Evolutionary conservation across 345 rosid genomes (phyloP), one percentile per base, ranked within the genome.

Genomic region (Ailanthus altissimus): DNA sequence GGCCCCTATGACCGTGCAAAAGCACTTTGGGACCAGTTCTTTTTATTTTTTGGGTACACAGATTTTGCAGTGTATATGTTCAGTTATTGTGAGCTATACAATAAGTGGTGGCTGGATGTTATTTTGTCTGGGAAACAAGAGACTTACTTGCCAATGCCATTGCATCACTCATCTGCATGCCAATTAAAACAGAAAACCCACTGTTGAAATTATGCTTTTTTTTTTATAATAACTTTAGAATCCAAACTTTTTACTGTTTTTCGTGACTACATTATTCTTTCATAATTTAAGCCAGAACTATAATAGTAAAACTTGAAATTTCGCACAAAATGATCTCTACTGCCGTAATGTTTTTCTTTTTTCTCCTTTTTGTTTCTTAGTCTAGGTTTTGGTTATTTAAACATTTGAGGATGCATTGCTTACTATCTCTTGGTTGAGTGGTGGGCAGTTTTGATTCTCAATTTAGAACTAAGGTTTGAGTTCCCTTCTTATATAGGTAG

Each of bases 51-150:
- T n/a, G n/a, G 43, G 46, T 63, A 38, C 67, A 38, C 12, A 36
- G 0, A 4, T 16, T 45, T 43, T 43, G 53, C 28, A 10, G 16
- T 0, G 3, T 8, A n/a, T 4, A 20, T 11, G 8, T 47, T 66
- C 70, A 66, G 45, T 66, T 43, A 43, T 66, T 43, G 32, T 66
- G 36, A 43, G 16, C 70, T 43, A n/a, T n/a, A n/a, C n/a, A n/a
- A n/a, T n/a, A n/a, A n/a, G n/a, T 5, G 21, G 9, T 43, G 70
- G 16, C 46, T 43, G 32, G 21, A 45, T 66, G 15, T 43, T 45
- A n/a, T 66, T 66, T 8, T 43, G 32, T 5, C 3, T 43, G 28
- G 23, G 45, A 43, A 62, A 32, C 15, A 36, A n/a, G n/a, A n/a
- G n/a, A n/a, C n/a, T n/a, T n/a, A n/a, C n/a, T n/a, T n/a, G n/a